Conservation (phyloP, 2,329 filamentous ascomycete species). For the Hyphodiscus sp. region DNA sequence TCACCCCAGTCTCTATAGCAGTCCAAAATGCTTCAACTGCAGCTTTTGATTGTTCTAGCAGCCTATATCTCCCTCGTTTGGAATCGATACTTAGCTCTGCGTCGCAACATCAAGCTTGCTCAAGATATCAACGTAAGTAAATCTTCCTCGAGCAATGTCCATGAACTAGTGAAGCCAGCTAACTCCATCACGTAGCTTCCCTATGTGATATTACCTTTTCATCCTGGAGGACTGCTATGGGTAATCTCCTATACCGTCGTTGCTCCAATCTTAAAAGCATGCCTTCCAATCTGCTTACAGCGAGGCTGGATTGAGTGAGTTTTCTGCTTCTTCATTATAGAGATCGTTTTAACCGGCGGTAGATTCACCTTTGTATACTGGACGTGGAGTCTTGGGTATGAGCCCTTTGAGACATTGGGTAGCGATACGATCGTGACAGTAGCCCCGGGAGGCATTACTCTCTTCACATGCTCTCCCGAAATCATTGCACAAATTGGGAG, state of each 20-base stretch:
- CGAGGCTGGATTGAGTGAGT: conserved; percentile 7
- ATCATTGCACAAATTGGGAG: conserved; percentile 19
- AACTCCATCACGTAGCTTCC: conserved; percentile 2
- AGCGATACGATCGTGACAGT: conserved; percentile 56
- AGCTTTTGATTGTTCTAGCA: background rate
- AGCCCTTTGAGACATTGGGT: background rate
- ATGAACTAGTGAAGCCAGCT: background rate
- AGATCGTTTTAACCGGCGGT: background rate
- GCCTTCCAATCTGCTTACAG: background rate
- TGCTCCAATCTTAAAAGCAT: background rate
- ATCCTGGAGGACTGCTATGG: conserved; percentile 2
- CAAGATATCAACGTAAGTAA: conserved; percentile 1
- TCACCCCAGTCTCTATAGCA: background rate
- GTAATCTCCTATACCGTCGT: conserved; percentile 1
- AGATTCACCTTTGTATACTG: conserved; percentile 5
- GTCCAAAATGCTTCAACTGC: background rate
- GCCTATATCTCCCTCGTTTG: background rate
- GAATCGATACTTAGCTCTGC: background rate
- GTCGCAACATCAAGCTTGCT: conserved; percentile 4
- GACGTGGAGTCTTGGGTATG: conserved; percentile 2
- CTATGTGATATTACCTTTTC: conserved; percentile 4
- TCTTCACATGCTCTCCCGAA: conserved; percentile 47
- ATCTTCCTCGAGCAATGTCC: background rate
- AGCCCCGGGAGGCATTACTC: conserved; percentile 42
- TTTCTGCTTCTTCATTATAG: background rate